phyloP scores from a whole-genome alignment of 108 stramenopile species.

The Pseudonitzschia multiseries region DNA sequence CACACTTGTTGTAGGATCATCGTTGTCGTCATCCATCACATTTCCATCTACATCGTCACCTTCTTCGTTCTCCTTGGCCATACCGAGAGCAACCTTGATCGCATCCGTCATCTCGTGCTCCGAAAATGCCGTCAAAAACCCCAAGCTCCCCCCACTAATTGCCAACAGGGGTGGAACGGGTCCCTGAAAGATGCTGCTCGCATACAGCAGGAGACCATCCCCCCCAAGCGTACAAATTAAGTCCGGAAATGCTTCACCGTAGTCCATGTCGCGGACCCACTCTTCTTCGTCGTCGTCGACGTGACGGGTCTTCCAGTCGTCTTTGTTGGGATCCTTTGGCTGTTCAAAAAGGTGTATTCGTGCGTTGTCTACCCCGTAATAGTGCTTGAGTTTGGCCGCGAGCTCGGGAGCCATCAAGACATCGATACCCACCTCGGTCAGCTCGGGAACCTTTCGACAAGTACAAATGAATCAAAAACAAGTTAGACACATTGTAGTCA shows the following conservation, averaged over 20 bases:
- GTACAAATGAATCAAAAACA: background rate
- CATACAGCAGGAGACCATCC: slow-evolving; percentile 85
- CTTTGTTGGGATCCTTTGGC: slow-evolving; percentile 17
- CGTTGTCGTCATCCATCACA: background rate
- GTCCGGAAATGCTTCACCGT: slow-evolving; percentile 48
- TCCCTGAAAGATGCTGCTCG: slow-evolving; percentile 65
- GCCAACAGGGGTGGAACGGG: slow-evolving; percentile 87
- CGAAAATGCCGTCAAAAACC: slow-evolving; percentile 92
- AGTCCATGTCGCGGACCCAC: slow-evolving; percentile 18
- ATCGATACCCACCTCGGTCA: slow-evolving; percentile 44
- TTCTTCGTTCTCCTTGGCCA: slow-evolving; percentile 10
- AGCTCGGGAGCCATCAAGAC: slow-evolving; percentile 64
- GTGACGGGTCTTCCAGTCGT: slow-evolving; percentile 10
- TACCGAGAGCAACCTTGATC: slow-evolving; percentile 63
- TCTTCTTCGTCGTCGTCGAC: slow-evolving; percentile 30
- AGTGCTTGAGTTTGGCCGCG: slow-evolving; percentile 56
- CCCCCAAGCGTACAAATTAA: slow-evolving; percentile 80
- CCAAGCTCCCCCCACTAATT: slow-evolving; percentile 89
- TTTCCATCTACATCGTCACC: background rate
- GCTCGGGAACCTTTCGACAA: slow-evolving; percentile 43
- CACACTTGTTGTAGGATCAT: too few relatives aligned
- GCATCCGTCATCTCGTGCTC: slow-evolving; percentile 79
- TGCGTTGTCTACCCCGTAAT: slow-evolving; percentile 48
- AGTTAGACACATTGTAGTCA: background rate
- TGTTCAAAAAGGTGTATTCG: slow-evolving; percentile 71